phyloP scores from a whole-genome alignment of 202 grass and related monocot species.

The Digitaria exilis region DNA sequence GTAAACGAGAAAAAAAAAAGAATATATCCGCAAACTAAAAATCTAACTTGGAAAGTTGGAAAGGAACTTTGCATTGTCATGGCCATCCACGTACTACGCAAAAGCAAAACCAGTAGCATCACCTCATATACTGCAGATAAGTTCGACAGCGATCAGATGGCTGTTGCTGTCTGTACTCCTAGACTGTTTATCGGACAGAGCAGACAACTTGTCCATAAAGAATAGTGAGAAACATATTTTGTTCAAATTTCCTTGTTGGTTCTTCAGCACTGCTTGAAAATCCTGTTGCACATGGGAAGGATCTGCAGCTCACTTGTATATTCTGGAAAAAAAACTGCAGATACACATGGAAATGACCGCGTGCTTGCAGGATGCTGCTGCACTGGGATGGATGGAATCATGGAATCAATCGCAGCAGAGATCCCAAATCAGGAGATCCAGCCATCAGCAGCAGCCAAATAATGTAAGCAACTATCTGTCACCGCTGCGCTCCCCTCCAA shows the following conservation, averaged over 20 bases:
- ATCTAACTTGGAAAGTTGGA: constrained; percentile 41
- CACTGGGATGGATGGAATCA: constrained; percentile 7
- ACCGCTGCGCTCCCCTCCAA: constrained; percentile 24
- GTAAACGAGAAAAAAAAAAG: neutral
- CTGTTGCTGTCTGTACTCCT: constrained; percentile 20
- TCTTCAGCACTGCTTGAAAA: neutral
- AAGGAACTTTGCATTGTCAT: constrained; percentile 39
- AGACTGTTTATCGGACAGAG: constrained; percentile 2
- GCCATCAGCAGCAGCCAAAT: constrained; percentile 28
- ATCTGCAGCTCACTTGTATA: neutral
- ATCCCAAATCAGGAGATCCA: constrained; percentile 39
- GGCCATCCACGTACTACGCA: constrained; percentile 46
- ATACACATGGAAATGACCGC: neutral
- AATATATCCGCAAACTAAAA: constrained; percentile 34
- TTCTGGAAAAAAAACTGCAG: neutral
- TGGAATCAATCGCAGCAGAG: constrained; percentile 23
- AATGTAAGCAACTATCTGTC: constrained; percentile 47
- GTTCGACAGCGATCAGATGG: constrained; percentile 32
- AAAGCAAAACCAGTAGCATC: constrained; percentile 38
- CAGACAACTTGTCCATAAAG: neutral
- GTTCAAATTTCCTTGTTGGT: neutral
- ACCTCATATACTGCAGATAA: constrained; percentile 37
- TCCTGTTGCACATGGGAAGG: constrained; percentile 9
- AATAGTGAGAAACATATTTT: neutral
- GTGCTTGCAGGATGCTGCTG: neutral